Percentiles rank a stretch among this genome's conserved stretches.
Evolutionary conservation across 768 basidiomycete species (phyloP).

Genomic region (Coprinellus micaceus): DNA sequence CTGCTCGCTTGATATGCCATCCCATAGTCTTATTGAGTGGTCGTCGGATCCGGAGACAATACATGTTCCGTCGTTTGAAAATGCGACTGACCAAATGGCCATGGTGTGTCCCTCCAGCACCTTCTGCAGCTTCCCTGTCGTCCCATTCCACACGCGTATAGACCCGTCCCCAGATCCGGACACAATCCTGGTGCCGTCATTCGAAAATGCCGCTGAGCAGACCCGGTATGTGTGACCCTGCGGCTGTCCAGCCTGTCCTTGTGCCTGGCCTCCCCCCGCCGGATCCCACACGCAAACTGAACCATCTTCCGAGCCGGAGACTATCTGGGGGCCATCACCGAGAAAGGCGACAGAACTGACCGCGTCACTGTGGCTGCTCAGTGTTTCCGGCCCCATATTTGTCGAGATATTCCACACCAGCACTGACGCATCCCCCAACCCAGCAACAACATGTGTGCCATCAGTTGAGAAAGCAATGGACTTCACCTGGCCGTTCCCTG

Average conservation of each 20-base stretch:
- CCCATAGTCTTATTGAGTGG: neutral
- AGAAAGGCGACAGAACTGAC: neutral
- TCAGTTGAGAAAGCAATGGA: no score
- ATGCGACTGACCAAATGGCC: no score
- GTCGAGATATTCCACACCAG: conserved; percentile 5
- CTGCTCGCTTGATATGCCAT: neutral
- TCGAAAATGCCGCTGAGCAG: neutral
- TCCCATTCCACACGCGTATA: no score
- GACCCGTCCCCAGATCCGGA: conserved; percentile 30
- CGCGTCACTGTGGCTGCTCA: neutral
- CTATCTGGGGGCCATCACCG: no score
- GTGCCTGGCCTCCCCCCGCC: neutral
- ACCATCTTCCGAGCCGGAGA: no score
- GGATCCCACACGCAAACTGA: no score
- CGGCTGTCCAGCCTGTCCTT: neutral
- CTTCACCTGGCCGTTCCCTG: no score
- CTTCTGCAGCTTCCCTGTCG: no score
- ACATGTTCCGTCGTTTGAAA: neutral
- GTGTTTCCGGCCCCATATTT: neutral
- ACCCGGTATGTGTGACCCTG: no score
- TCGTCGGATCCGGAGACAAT: neutral
- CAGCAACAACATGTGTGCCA: conserved; percentile 5
- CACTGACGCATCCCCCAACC: conserved; percentile 4
- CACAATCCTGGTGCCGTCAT: conserved; percentile 8
- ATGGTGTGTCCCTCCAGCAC: no score